phyloP scores from a whole-genome alignment of 768 basidiomycete genomes.

The Dictyophora rubrovolvata region DNA sequence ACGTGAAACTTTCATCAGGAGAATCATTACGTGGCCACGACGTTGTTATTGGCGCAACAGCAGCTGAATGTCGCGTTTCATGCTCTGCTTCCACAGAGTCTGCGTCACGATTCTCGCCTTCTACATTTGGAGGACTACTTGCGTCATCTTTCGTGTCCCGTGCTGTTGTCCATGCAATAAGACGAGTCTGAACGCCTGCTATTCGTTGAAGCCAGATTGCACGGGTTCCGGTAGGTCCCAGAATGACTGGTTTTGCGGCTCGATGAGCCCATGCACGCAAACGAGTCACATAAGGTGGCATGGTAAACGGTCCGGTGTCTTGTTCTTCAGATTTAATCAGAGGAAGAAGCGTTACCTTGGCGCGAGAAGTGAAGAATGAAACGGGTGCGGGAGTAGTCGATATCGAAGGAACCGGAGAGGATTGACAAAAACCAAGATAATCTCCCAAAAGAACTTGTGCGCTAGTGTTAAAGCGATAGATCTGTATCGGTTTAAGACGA shows the following conservation, averaged over 20 bases:
- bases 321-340: neutral
- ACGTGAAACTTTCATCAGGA: neutral
- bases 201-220: conserved; percentile 8
- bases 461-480: conserved; percentile 4
- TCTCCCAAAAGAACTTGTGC: conserved; percentile 7
- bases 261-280: conserved; percentile 6
- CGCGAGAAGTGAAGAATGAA: conserved; percentile 4
- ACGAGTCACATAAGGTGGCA: conserved; percentile 5
- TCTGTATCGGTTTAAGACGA: neutral
- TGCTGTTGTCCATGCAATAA: conserved; percentile 9
- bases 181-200: neutral
- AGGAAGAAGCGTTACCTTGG: neutral
- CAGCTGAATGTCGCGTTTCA: neutral
- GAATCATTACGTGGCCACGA: neutral
- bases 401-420: neutral
- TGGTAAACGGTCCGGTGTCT: neutral
- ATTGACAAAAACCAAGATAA: conserved; percentile 2
- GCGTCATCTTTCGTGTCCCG: neutral
- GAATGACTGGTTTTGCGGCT: conserved; percentile 1
- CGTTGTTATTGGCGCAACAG: neutral
- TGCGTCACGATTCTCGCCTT: neutral
- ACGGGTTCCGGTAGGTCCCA: conserved; percentile 8
- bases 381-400: neutral
- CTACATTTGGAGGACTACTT: neutral
- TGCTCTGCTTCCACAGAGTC: neutral